Percentiles rank a stretch among this genome's conserved stretches.
Evolutionary conservation across 1,139 yeast genomes (phyloP).

Genomic region (Kurtzmaniella quercitrusa): DNA sequence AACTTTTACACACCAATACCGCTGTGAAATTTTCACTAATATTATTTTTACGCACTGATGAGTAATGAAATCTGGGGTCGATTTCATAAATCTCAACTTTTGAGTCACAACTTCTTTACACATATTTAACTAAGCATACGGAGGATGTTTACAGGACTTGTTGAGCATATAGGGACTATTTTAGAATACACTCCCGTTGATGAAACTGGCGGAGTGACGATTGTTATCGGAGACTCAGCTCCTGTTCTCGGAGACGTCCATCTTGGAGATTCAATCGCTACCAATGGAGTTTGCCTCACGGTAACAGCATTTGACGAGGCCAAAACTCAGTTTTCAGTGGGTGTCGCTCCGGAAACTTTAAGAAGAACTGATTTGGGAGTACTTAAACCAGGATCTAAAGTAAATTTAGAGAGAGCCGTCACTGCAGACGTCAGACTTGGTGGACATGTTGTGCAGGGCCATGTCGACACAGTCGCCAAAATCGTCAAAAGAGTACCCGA

Average conservation of each 20-base stretch:
- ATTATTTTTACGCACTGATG: neutral
- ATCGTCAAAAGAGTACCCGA: constrained; percentile 56
- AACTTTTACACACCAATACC: too few relatives aligned
- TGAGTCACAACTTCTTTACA: too few relatives aligned
- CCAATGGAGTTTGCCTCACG: constrained; percentile 89
- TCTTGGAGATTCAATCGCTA: constrained; percentile 87
- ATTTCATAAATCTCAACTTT: too few relatives aligned
- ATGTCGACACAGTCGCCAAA: constrained; percentile 83
- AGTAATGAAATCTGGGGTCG: constrained; percentile 1
- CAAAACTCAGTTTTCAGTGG: constrained; percentile 67
- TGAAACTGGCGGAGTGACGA: constrained; percentile 59
- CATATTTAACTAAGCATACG: too few relatives aligned
- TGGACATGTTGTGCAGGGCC: constrained; percentile 97
- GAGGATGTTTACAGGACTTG: constrained; percentile 96
- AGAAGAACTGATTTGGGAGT: constrained; percentile 73
- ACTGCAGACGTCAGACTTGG: constrained; percentile 81
- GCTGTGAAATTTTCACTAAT: too few relatives aligned
- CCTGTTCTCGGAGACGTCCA: constrained; percentile 73
- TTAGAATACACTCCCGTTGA: constrained; percentile 48
- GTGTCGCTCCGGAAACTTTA: constrained; percentile 89
- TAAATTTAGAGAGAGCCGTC: constrained; percentile 90
- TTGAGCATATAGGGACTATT: constrained; percentile 76
- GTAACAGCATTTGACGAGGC: constrained; percentile 73
- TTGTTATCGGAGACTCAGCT: constrained; percentile 61
- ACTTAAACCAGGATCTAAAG: constrained; percentile 53